Evolutionary conservation across 208 protist genomes (phyloP).

Genomic region (Leptomonas seymouri): DNA sequence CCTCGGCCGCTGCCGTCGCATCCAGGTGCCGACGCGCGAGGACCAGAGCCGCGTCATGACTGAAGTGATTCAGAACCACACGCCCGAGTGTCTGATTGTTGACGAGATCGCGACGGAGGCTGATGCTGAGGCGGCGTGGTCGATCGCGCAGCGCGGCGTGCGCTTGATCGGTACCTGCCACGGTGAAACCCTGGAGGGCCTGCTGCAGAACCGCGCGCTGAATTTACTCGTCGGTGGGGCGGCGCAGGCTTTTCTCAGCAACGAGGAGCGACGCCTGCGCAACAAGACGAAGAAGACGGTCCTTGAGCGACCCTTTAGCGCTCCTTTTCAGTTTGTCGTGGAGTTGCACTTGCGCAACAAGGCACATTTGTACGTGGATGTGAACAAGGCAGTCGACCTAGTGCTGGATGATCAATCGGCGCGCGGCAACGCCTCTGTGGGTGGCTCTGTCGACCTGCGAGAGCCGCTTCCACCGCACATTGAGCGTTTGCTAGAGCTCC

Average conservation of each 20-base stretch:
- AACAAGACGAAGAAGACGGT: conserved; percentile 89
- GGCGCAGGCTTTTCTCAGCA: conserved; percentile 88
- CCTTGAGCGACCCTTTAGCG: conserved; percentile 72
- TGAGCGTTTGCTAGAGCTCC: conserved; percentile 25
- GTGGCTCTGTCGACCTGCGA: conserved; percentile 40
- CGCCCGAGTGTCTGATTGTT: conserved; percentile 91
- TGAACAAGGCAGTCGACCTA: conserved; percentile 84
- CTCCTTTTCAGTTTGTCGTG: conserved; percentile 84
- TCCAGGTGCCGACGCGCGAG: conserved; percentile 77
- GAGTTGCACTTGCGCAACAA: conserved; percentile 65
- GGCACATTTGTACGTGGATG: conserved; percentile 77
- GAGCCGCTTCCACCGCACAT: conserved; percentile 44
- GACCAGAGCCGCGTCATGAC: conserved; percentile 83
- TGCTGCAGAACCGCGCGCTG: conserved; percentile 90
- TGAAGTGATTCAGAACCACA: conserved; percentile 95
- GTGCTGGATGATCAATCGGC: conserved; percentile 80
- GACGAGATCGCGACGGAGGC: conserved; percentile 89
- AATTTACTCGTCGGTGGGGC: conserved; percentile 90
- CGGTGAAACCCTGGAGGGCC: conserved; percentile 69
- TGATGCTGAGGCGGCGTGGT: conserved; percentile 86
- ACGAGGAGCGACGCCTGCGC: conserved; percentile 76
- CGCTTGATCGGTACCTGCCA: conserved; percentile 91
- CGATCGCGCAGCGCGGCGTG: conserved; percentile 88
- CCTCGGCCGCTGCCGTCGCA: conserved; percentile 87
- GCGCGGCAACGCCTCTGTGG: conserved; percentile 43